A percentile compares a stretch with the other conserved stretches of the same genome.
Evolutionary conservation across 495 filamentous ascomycete species (phyloP).

Genomic region (Trichoderma reesei): DNA sequence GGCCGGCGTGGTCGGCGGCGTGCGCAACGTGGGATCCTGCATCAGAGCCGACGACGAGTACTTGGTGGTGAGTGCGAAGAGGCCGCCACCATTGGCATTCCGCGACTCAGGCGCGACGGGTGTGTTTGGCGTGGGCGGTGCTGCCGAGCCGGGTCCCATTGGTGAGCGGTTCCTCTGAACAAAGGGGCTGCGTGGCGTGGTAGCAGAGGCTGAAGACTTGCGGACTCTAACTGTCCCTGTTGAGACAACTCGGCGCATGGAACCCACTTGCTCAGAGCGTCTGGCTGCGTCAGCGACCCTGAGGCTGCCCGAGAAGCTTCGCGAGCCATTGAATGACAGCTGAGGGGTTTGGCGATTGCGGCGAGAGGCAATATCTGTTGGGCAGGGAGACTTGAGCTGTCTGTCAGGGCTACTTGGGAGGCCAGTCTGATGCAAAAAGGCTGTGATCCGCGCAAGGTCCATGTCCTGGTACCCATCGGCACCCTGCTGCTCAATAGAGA

Average conservation of each 20-base stretch:
- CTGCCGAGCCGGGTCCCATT: conserved; percentile 17
- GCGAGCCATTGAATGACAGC: conserved; percentile 26
- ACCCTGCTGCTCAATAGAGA: not conserved
- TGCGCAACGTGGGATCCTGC: conserved; percentile 11
- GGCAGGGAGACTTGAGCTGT: conserved; percentile 37
- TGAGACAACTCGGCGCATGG: conserved; percentile 39
- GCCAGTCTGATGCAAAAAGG: conserved; percentile 20
- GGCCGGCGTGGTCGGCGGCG: conserved; percentile 11
- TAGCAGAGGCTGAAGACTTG: conserved; percentile 26
- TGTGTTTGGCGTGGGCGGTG: conserved; percentile 24
- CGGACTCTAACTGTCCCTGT: conserved; percentile 31
- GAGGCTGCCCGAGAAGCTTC: conserved; percentile 26
- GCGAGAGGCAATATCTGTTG: conserved; percentile 37
- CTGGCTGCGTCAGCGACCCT: conserved; percentile 33
- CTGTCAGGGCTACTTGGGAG: conserved; percentile 14
- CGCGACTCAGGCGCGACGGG: conserved; percentile 13
- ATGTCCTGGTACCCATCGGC: conserved; percentile 3
- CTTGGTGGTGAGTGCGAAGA: not conserved
- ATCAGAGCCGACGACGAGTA: not conserved
- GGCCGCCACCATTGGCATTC: not conserved
- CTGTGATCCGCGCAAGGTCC: conserved; percentile 18
- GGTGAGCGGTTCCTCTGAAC: conserved; percentile 30
- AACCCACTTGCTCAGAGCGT: conserved; percentile 28
- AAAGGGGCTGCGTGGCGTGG: conserved; percentile 33
- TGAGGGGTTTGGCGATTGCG: conserved; percentile 36